phyloP scores from a whole-genome alignment of 257 asterid species.

The Eucommia ulmoides region DNA sequence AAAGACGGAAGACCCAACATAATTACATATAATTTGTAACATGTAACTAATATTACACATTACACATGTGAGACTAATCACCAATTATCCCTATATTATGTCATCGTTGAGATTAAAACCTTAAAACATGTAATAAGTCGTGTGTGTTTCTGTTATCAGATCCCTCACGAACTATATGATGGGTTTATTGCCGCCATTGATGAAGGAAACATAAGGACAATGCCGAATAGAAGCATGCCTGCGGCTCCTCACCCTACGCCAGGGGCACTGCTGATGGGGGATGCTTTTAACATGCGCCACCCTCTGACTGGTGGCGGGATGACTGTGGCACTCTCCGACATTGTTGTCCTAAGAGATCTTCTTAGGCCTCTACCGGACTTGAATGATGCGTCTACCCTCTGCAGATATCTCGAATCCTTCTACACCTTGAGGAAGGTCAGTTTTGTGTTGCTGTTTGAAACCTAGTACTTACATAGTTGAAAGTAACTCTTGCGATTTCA shows the following conservation, averaged over 20 bases:
- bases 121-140: too few relatives aligned
- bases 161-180: conserved; percentile 34
- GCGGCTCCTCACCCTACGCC: conserved; percentile 55
- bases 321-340: conserved; percentile 58
- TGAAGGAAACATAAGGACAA: conserved; percentile 46
- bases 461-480: too few relatives aligned
- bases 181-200: conserved; percentile 43
- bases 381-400: conserved; percentile 32
- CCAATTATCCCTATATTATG: too few relatives aligned
- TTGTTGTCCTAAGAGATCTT: conserved; percentile 47
- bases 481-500: too few relatives aligned
- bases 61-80: not conserved
- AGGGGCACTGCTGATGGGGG: conserved; percentile 58
- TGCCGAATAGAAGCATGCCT: conserved; percentile 66
- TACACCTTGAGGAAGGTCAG: conserved; percentile 52
- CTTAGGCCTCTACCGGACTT: conserved; percentile 35
- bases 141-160: conserved; percentile 16
- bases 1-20: too few relatives aligned
- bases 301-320: conserved; percentile 69
- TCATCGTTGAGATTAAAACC: too few relatives aligned
- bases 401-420: conserved; percentile 44
- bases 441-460: too few relatives aligned
- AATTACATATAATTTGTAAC: too few relatives aligned
- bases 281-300: conserved; percentile 67
- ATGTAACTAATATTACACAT: too few relatives aligned